A percentile compares a stretch with the other conserved stretches of the same genome.
These are phyloP conservation scores for Chlamydomonas schloesseri DNA, from an alignment of 139 green algal species.

Conservation along the genomic window DNA sequence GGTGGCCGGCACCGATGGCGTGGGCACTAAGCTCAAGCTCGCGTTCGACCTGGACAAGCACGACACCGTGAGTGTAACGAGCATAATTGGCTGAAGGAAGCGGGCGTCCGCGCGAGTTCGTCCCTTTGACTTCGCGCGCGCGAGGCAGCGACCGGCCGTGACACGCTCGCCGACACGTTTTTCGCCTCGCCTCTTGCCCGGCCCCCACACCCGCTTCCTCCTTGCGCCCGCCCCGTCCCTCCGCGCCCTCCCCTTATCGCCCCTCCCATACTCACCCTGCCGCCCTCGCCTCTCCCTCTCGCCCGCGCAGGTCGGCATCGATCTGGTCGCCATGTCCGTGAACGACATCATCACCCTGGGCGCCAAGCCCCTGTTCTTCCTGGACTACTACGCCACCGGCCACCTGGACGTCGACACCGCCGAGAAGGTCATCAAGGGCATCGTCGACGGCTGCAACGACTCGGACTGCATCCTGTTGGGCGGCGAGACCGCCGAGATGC, in stretches of 20 bases:
- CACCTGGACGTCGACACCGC: conserved; percentile 94
- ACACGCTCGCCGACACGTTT: neutral
- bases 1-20: conserved; percentile 96
- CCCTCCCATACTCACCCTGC: neutral
- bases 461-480: conserved; percentile 91
- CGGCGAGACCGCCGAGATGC: conserved; percentile 99
- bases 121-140: neutral
- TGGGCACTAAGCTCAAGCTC: conserved; percentile 99
- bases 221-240: neutral
- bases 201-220: too few relatives aligned
- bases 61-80: conserved; percentile 83
- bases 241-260: too few relatives aligned
- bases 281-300: neutral
- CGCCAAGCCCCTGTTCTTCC: conserved; percentile 97
- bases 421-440: conserved; percentile 95
- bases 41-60: conserved; percentile 97
- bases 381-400: conserved; percentile 97
- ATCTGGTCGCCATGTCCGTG: conserved; percentile 97
- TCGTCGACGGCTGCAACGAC: conserved; percentile 95
- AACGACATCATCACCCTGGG: conserved; percentile 97
- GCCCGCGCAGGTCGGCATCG: conserved; percentile 79
- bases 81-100: neutral
- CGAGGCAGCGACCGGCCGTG: too few relatives aligned
- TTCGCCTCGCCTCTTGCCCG: too few relatives aligned
- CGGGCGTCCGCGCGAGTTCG: neutral